Conservation (phyloP, 192 early-diverging fungal species). For the Nowakowskiella sp. region DNA sequence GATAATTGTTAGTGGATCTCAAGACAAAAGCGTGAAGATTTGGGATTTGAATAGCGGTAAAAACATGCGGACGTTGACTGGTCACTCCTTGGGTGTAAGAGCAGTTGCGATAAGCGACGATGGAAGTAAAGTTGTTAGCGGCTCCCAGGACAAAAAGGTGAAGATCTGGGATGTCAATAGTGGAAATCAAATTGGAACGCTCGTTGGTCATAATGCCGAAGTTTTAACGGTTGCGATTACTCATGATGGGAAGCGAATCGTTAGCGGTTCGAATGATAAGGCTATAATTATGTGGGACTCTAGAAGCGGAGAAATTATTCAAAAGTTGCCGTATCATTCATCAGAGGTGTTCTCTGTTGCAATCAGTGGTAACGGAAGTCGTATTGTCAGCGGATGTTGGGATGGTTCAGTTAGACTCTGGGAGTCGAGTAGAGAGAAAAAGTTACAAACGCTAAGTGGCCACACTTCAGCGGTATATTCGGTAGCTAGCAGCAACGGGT, state of each 20-base stretch:
- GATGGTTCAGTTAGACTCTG: constrained; percentile 75
- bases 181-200: constrained; percentile 27
- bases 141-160: too few species aligned
- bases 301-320: constrained; percentile 44
- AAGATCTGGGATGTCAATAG: constrained; percentile 55
- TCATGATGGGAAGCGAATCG: constrained; percentile 51
- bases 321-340: too few species aligned
- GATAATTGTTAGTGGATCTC: constrained; percentile 76
- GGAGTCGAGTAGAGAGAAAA: constrained; percentile 61
- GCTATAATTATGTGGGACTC: constrained; percentile 82
- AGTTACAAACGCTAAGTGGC: constrained; percentile 66
- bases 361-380: constrained; percentile 61
- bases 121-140: constrained; percentile 57
- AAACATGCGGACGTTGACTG: constrained; percentile 64
- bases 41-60: constrained; percentile 82
- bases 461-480: constrained; percentile 73
- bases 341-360: constrained; percentile 95
- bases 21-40: constrained; percentile 84
- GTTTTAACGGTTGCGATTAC: constrained; percentile 80
- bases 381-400: constrained; percentile 75
- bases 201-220: constrained; percentile 64
- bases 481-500: constrained; percentile 75
- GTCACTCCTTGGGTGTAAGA: constrained; percentile 75
- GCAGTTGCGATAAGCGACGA: constrained; percentile 74
- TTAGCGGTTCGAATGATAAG: constrained; percentile 88